These are phyloP conservation scores for Coemansia guatemalensis DNA, from an alignment of 192 early-diverging fungal species.

Conservation along the genomic window DNA sequence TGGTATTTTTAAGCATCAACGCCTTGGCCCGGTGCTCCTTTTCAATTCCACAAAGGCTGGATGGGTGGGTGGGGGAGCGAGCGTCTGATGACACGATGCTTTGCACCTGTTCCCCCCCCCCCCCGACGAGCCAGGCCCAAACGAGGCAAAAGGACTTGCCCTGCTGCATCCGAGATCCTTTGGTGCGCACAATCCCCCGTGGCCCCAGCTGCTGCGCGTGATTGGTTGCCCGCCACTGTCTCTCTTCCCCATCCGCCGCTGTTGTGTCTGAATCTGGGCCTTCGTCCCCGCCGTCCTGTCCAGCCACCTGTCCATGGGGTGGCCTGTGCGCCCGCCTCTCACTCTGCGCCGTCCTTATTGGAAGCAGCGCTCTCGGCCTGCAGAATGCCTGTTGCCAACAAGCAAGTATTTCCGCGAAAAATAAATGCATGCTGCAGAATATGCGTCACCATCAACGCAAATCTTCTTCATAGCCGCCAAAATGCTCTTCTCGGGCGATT, in stretches of 20 bases:
- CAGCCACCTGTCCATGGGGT: background rate
- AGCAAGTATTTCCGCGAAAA: background rate
- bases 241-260: no score
- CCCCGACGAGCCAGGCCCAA: background rate
- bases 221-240: background rate
- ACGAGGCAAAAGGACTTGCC: background rate
- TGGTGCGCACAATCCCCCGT: background rate
- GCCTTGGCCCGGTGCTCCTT: background rate
- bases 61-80: background rate
- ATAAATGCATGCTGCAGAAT: background rate
- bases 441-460: background rate
- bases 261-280: background rate
- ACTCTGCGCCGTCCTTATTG: background rate
- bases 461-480: background rate
- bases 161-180: background rate
- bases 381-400: background rate
- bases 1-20: slow-evolving; percentile 8
- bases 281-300: background rate
- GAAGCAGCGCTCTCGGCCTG: background rate
- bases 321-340: background rate
- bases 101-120: background rate
- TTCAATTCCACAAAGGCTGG: background rate
- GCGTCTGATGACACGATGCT: background rate
- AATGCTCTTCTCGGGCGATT: background rate
- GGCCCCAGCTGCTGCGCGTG: background rate